A percentile compares a stretch with the other conserved stretches of the same genome.
phyloP scores from a whole-genome alignment of 345 rosid genomes.

The Eucalyptus camaldulensis region DNA sequence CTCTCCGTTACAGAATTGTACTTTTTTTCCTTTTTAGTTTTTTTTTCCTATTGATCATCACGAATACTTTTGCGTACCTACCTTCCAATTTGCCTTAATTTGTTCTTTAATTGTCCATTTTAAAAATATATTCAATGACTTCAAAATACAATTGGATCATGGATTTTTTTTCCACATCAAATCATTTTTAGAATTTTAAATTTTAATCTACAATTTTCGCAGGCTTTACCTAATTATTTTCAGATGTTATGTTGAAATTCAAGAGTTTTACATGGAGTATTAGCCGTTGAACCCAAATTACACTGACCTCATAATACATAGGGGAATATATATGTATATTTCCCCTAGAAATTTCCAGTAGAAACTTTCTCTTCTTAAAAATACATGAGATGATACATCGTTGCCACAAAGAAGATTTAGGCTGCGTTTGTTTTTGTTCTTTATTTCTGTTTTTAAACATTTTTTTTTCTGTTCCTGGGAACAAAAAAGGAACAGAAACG shows the following conservation, averaged over 20 bases:
- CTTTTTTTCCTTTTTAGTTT: not conserved
- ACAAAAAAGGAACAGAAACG: no score
- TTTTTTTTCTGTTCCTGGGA: no score
- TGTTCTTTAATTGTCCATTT: no score
- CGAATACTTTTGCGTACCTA: not conserved
- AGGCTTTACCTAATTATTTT: no score
- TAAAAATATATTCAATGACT: not conserved
- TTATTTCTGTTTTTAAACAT: no score
- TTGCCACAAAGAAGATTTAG: not conserved
- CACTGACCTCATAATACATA: not conserved
- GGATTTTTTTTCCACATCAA: not conserved
- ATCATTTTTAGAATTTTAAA: no score
- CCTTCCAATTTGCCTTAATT: not conserved
- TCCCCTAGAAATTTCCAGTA: not conserved
- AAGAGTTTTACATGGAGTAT: not conserved
- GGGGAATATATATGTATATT: not conserved
- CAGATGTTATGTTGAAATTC: not conserved
- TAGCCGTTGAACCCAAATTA: not conserved
- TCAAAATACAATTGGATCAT: not conserved
- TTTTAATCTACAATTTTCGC: not conserved
- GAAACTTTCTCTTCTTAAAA: not conserved
- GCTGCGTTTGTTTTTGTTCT: no score
- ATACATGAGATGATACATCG: not conserved
- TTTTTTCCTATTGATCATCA: not conserved
- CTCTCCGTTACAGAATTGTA: not conserved